Base-by-base conservation (phyloP, 2,329 filamentous ascomycete genomes). In the Diaporthe humulicola region DNA sequence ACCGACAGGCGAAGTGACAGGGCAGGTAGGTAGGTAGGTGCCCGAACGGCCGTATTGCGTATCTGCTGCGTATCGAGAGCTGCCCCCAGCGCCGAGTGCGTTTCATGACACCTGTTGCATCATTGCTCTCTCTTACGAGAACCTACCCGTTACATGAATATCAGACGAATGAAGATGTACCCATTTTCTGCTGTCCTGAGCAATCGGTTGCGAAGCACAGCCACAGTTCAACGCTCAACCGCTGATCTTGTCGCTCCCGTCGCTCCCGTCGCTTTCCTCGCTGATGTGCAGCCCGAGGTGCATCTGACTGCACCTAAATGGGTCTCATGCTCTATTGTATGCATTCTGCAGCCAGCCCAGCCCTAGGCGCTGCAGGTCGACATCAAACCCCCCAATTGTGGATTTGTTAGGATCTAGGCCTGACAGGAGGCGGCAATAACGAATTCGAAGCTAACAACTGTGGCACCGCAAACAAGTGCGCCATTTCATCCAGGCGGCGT, bases 61-160 rank as follows among this genome's bases (percentile, higher is more conserved):
- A 42, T 30, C n/a, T n/a, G n/a, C n/a, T 50, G 69, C 40, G 69
- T 38, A 58, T 30, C 40, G 42, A 52, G 61, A 71, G 69, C 54
- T 38, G 38, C 36, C 67, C 73, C 73, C 36, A 17, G 42, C 70
- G 56, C 25, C 45, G n/a, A 48, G 48, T 25, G 40, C 56, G 71
- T 74, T 74, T 58, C 50, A 71, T 58, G 67, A 70, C 45, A 57
- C 56, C 33, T 57, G 66, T 74, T 74, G 50, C 67, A 74, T 74
- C 73, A 71, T 72, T 19, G 38, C 58, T 33, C 30, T 33, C 14
- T 4, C 36, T 52, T 56, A 28, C 17, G 54, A 61, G 42, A 70
- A 48, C 28, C n/a, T 28, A 72, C 40, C 45, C 48, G 48, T 36
- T 71, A 74, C n/a, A 9, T 74, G 73, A 71, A 74, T 66, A 72